A percentile compares a stretch with the other conserved stretches of the same genome.
These are phyloP conservation scores for Solanum habrochaites DNA, from an alignment of 257 asterid genomes.

Conservation along the genomic window DNA sequence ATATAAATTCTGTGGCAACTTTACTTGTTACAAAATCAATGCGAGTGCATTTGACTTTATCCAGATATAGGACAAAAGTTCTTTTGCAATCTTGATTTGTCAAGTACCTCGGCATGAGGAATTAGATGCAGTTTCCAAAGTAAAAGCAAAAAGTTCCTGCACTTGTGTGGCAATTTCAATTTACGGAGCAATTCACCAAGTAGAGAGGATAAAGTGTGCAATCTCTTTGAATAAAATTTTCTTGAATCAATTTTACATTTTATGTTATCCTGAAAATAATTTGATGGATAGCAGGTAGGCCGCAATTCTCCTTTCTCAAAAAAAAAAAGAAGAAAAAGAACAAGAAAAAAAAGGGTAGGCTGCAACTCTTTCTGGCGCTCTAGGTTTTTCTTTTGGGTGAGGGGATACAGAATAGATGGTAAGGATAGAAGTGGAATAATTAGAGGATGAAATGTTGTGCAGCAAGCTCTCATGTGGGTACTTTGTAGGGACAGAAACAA, in stretches of 20 bases:
- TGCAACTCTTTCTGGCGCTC: neutral
- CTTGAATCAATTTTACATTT: neutral
- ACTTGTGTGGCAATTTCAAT: neutral
- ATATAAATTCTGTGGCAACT: neutral
- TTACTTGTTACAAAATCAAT: neutral
- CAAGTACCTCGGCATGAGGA: neutral
- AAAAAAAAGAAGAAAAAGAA: neutral
- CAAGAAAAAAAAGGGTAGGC: neutral
- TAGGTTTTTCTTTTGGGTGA: neutral
- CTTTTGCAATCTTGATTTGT: neutral
- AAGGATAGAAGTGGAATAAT: neutral
- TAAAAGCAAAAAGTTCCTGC: neutral
- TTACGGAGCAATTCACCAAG: neutral
- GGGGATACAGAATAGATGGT: neutral
- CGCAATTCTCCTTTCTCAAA: neutral
- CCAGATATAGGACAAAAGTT: neutral
- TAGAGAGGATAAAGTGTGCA: neutral
- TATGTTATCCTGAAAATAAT: neutral
- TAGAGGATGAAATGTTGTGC: neutral
- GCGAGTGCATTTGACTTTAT: neutral
- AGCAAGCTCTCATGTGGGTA: neutral
- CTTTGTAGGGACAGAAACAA: neutral
- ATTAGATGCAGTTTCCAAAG: neutral
- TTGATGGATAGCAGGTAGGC: neutral
- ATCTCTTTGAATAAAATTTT: neutral